Evolutionary conservation across 345 rosid genomes (phyloP), one percentile per base, ranked within the genome.

Genomic region (Aquilaria sinensis): DNA sequence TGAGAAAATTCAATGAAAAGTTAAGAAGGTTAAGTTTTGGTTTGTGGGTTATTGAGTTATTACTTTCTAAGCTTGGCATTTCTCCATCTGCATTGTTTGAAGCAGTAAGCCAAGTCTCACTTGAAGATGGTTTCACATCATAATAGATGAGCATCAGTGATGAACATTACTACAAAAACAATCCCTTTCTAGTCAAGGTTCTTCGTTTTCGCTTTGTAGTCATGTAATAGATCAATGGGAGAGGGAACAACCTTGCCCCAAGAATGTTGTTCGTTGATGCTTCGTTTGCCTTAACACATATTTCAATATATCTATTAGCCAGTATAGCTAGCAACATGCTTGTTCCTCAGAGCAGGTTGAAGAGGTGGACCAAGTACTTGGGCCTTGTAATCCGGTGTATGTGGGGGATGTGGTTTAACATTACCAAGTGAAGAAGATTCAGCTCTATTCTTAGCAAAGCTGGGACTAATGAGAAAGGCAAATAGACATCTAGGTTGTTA

Each of bases 221-320:
- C n/a, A 67, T 93, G 65, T 88, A 85, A 58, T 89, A 87, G 75
- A 77, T 65, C 46, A 84, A 77, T 23, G 89, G 82, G 53, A 80
- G 80, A 67, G 79, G 80, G 77, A 85, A 81, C 72, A 75, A 75
- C 61, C 77, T 90, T 31, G 81, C 98, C 47, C 70, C 76, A 29
- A 78, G 81, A 80, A 93, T 89, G 94, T 83, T 89, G 55, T 83
- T 87, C 3, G 96, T 81, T 6, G 96, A 94, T 48, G 89, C 88
- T 72, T 93, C 97, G 96, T 82, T 93, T 70, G 98, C 92, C 65
- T 90, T 97, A 0, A 84, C 85, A 12, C 82, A 96, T 0, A 73
- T 89, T 51, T 65, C 91, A 0, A 85, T 72, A 14, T 80, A 54
- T 68, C 57, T 89, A 68, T 83, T 93, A 31, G 85, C 84, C 33